A percentile compares a stretch with the other conserved stretches of the same genome.
Conservation (phyloP, 2,329 filamentous ascomycete genomes). For the Aschersonia sp. region DNA sequence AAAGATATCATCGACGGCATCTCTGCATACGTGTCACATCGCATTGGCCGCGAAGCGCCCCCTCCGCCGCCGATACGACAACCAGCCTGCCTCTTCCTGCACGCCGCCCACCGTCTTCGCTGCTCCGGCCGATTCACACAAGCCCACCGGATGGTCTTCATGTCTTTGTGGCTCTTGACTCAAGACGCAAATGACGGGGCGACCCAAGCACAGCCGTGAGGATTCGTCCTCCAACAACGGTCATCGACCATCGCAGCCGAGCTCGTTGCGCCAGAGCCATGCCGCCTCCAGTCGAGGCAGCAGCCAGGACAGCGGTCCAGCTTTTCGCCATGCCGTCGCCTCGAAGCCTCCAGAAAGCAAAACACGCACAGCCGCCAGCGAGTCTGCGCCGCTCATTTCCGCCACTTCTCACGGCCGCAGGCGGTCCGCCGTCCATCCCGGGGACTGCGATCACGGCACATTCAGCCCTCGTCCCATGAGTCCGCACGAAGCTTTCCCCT, state of each 20-base stretch:
- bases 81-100: not conserved
- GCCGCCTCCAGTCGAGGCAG: constrained; percentile 13
- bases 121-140: not conserved
- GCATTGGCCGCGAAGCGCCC: not conserved
- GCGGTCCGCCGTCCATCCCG: constrained; percentile 17
- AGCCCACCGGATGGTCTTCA: not conserved
- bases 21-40: not conserved
- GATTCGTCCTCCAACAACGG: constrained; percentile 13
- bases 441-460: constrained; percentile 56
- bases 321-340: constrained; percentile 3
- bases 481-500: constrained; percentile 20
- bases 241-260: constrained; percentile 28
- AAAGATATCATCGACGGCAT: not conserved
- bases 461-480: constrained; percentile 55
- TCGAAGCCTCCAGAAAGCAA: constrained; percentile 5
- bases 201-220: constrained; percentile 14
- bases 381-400: constrained; percentile 36
- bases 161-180: not conserved
- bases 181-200: constrained; percentile 10
- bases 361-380: constrained; percentile 17
- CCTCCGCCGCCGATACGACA: not conserved
- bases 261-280: constrained; percentile 30
- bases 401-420: constrained; percentile 3
- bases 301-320: constrained; percentile 7
- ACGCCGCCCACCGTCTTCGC: not conserved